Percentiles rank a stretch among this genome's conserved stretches.
Conservation (phyloP, 768 basidiomycete genomes). For the Hemileccinum impolitum region DNA sequence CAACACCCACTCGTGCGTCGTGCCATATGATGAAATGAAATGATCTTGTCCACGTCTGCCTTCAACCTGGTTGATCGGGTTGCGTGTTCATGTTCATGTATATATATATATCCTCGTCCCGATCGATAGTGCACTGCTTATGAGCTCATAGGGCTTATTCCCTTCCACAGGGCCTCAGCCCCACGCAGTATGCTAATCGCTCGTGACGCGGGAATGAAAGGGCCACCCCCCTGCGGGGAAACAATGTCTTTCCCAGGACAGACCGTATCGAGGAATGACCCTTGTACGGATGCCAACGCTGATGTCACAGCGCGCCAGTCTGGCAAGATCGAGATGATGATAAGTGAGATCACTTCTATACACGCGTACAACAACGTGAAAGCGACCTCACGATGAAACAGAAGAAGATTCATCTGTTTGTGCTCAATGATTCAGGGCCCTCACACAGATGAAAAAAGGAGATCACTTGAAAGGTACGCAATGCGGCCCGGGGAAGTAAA, state of each 20-base stretch:
- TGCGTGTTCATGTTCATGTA: background rate
- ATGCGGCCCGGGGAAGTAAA: constrained; percentile 19
- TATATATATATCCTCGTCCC: background rate
- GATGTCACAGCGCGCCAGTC: constrained; percentile 19
- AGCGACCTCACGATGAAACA: constrained; percentile 10
- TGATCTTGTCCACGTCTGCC: background rate
- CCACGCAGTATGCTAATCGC: constrained; percentile 4
- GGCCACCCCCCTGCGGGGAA: constrained; percentile 11
- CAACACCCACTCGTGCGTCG: constrained; percentile 3
- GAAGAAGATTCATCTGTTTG: background rate
- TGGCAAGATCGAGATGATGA: constrained; percentile 1
- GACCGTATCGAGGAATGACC: constrained; percentile 1
- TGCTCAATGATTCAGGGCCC: background rate
- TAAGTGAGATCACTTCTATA: constrained; percentile 2
- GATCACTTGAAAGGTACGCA: constrained; percentile 14
- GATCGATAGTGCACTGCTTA: constrained; percentile 10
- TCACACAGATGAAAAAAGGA: background rate
- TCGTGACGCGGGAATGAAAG: constrained; percentile 14
- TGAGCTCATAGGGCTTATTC: constrained; percentile 16
- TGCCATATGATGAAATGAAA: constrained; percentile 7
- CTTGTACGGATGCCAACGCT: background rate
- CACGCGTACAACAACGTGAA: constrained; percentile 12
- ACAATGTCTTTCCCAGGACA: background rate
- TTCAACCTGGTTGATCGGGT: constrained; percentile 10
- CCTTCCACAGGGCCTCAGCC: constrained; percentile 11